These are phyloP conservation scores for Xylaria venustula DNA, from an alignment of 495 filamentous ascomycete genomes.

Conservation along the genomic window DNA sequence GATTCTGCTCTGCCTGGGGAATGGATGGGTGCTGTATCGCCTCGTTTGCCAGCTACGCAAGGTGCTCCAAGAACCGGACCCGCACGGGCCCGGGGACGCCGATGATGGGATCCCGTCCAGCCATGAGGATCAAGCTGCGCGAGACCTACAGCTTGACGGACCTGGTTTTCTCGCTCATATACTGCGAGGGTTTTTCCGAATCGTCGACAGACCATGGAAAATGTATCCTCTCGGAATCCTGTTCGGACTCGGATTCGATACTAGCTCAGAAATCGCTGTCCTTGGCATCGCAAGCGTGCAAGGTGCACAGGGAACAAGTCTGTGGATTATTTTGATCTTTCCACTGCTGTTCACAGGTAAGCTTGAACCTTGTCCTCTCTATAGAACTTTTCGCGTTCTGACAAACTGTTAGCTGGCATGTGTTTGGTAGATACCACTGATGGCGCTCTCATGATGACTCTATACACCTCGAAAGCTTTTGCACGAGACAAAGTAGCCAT, in stretches of 20 bases:
- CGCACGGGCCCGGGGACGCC: slow-evolving; percentile 16
- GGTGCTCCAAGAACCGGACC: slow-evolving; percentile 44
- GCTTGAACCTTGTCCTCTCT: slow-evolving; percentile 16
- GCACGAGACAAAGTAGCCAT: slow-evolving; percentile 80
- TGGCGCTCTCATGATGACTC: slow-evolving; percentile 90
- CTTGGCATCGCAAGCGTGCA: slow-evolving; percentile 87
- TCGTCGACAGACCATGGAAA: slow-evolving; percentile 94
- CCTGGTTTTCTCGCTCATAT: slow-evolving; percentile 70
- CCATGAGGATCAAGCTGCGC: slow-evolving; percentile 49
- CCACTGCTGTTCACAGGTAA: slow-evolving; percentile 84
- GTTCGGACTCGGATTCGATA: slow-evolving; percentile 95
- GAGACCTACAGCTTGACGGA: slow-evolving; percentile 69
- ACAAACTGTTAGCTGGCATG: slow-evolving; percentile 65
- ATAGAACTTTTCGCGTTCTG: neutral
- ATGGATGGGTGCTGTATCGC: slow-evolving; percentile 79
- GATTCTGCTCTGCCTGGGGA: slow-evolving; percentile 77
- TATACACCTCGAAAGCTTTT: slow-evolving; percentile 77
- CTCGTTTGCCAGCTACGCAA: slow-evolving; percentile 65
- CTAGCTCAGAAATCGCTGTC: slow-evolving; percentile 89
- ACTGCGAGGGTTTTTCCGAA: slow-evolving; percentile 72
- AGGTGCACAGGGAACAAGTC: slow-evolving; percentile 76
- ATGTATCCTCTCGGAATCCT: slow-evolving; percentile 91
- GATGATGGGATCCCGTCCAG: slow-evolving; percentile 12
- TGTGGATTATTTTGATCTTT: slow-evolving; percentile 95
- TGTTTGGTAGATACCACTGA: slow-evolving; percentile 87